phyloP scores from a whole-genome alignment of 768 basidiomycete species.

The Brasilioporus rufonigricans region DNA sequence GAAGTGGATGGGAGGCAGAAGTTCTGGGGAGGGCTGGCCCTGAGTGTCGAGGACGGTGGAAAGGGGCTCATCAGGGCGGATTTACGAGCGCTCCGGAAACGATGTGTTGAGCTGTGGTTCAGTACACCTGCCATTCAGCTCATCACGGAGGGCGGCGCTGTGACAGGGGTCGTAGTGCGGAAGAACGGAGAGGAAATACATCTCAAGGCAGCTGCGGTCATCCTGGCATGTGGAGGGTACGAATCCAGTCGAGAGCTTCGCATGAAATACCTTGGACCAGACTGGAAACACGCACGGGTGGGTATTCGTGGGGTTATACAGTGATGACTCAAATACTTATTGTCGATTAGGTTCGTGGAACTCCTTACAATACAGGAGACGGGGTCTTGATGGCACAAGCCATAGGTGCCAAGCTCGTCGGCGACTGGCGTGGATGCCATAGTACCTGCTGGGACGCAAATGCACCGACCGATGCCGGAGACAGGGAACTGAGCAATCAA shows the following conservation, averaged over 20 bases:
- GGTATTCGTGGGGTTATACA: neutral
- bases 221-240: slow-evolving; percentile 67
- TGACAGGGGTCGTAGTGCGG: slow-evolving; percentile 47
- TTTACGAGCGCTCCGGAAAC: slow-evolving; percentile 44
- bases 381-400: slow-evolving; percentile 52
- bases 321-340: neutral
- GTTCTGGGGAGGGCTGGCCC: slow-evolving; percentile 71
- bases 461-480: slow-evolving; percentile 48
- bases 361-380: slow-evolving; percentile 71
- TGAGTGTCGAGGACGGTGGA: slow-evolving; percentile 62
- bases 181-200: slow-evolving; percentile 35
- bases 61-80: slow-evolving; percentile 65
- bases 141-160: slow-evolving; percentile 31
- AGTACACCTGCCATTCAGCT: slow-evolving; percentile 44
- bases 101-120: slow-evolving; percentile 58
- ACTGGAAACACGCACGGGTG: slow-evolving; percentile 59
- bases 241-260: slow-evolving; percentile 56
- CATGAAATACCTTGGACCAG: slow-evolving; percentile 51
- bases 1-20: slow-evolving; percentile 57
- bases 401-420: slow-evolving; percentile 52
- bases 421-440: slow-evolving; percentile 73
- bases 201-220: slow-evolving; percentile 44
- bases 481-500: slow-evolving; percentile 62
- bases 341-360: slow-evolving; percentile 55
- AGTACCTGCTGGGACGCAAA: slow-evolving; percentile 72